Evolutionary conservation across 176 grass and related monocot species (phyloP).

Genomic region (Aegilops speltoides): DNA sequence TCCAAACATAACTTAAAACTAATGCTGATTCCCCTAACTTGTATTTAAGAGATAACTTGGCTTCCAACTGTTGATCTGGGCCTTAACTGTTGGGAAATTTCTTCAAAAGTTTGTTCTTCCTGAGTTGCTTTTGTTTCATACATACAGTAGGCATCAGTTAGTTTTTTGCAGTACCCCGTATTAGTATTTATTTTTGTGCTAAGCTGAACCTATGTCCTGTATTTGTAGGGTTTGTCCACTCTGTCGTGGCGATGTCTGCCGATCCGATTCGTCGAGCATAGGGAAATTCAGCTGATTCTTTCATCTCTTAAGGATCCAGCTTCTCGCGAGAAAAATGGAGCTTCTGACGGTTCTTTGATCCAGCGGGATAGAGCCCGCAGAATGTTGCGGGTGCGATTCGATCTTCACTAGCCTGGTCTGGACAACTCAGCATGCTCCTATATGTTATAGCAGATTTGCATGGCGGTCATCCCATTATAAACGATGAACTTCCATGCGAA

Average conservation of each 20-base stretch:
- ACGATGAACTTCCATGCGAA: constrained; percentile 40
- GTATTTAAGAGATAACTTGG: background rate
- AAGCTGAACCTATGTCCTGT: constrained; percentile 3
- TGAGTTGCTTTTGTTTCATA: background rate
- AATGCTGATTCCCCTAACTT: background rate
- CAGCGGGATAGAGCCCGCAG: background rate
- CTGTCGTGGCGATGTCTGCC: constrained; percentile 90
- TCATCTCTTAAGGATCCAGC: constrained; percentile 32
- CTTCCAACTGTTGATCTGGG: background rate
- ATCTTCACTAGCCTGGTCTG: background rate
- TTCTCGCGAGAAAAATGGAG: constrained; percentile 28
- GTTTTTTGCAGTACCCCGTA: background rate
- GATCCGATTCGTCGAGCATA: constrained; percentile 46
- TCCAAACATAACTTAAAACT: background rate
- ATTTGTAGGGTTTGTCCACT: constrained; percentile 89
- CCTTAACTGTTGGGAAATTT: background rate
- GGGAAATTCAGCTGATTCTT: constrained; percentile 58
- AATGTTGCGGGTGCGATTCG: constrained; percentile 26
- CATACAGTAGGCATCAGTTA: background rate
- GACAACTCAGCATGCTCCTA: constrained; percentile 25
- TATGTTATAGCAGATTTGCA: constrained; percentile 15
- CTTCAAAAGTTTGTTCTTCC: background rate
- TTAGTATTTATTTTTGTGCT: background rate
- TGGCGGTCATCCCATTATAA: constrained; percentile 40
- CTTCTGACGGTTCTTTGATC: constrained; percentile 24